Percentiles rank a stretch among this genome's conserved stretches.
Evolutionary conservation across 257 asterid species (phyloP).

Genomic region (Jasminum sambac): DNA sequence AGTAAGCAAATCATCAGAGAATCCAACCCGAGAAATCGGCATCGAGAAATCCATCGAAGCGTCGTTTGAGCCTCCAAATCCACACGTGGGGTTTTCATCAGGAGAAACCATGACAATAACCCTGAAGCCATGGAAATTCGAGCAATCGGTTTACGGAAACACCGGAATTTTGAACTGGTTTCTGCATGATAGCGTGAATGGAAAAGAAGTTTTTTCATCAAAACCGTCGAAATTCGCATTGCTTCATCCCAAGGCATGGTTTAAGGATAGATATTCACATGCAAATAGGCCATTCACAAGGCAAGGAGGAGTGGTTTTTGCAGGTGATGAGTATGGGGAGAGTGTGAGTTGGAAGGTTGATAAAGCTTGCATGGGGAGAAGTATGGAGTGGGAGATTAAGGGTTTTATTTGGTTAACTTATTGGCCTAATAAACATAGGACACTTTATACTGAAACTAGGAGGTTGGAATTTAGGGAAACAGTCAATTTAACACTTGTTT

Average conservation of each 20-base stretch:
- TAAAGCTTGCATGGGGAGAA: conserved; percentile 45
- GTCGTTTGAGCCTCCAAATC: conserved; percentile 56
- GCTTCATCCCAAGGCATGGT: conserved; percentile 78
- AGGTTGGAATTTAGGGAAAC: conserved; percentile 67
- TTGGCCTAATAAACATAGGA: conserved; percentile 80
- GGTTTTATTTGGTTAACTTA: conserved; percentile 87
- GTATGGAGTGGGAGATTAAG: conserved; percentile 81
- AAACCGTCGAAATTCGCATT: conserved; percentile 69
- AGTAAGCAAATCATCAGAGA: conserved; percentile 71
- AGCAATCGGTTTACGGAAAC: conserved; percentile 69
- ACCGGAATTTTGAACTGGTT: conserved; percentile 65
- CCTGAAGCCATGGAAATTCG: conserved; percentile 85
- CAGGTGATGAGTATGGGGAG: conserved; percentile 90
- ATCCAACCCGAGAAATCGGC: conserved; percentile 57
- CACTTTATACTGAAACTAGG: conserved; percentile 69
- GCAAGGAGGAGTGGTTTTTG: conserved; percentile 83
- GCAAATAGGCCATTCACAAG: conserved; percentile 67
- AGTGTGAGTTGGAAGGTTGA: conserved; percentile 82
- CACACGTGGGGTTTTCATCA: conserved; percentile 55
- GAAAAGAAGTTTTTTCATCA: conserved; percentile 80
- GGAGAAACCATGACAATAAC: conserved; percentile 57
- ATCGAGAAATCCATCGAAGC: conserved; percentile 63
- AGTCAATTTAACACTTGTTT: conserved; percentile 45
- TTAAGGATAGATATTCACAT: conserved; percentile 71
- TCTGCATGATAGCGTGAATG: conserved; percentile 69